A percentile compares a stretch with the other conserved stretches of the same genome.
Evolutionary conservation across 371 early-diverging fungal genomes (phyloP).

Genomic region (Circinella umbellata): DNA sequence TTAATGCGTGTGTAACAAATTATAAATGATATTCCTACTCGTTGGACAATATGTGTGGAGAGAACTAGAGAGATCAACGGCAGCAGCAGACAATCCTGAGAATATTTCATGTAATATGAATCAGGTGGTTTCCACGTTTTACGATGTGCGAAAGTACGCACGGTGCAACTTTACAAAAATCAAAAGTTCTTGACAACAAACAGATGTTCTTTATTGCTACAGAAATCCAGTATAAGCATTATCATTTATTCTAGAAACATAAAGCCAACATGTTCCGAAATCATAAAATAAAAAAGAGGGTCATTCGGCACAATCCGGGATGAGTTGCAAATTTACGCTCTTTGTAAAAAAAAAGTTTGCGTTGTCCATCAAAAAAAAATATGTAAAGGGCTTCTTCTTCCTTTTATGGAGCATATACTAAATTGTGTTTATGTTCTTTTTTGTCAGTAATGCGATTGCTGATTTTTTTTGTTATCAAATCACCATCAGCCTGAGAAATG

Average conservation of each 20-base stretch:
- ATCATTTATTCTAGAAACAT: too few species aligned
- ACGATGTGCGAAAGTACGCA: slow-evolving; percentile 1
- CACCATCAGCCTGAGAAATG: slow-evolving; percentile 7
- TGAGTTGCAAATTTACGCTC: not conserved
- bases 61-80: not conserved
- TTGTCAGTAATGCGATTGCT: not conserved
- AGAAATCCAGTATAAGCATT: too few species aligned
- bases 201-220: too few species aligned
- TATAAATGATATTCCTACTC: too few species aligned
- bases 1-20: too few species aligned
- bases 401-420: not conserved
- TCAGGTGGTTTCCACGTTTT: slow-evolving; percentile 7
- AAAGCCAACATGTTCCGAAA: too few species aligned
- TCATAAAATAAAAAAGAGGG: too few species aligned
- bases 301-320: not conserved
- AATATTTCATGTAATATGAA: slow-evolving; percentile 1
- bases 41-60: not conserved
- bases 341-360: not conserved
- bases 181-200: not conserved
- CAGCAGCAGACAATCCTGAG: slow-evolving; percentile 3
- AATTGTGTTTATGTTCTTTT: too few species aligned
- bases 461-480: not conserved
- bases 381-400: too few species aligned
- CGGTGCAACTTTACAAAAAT: slow-evolving; percentile 3
- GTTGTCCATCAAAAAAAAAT: too few species aligned